Base-by-base conservation (phyloP, 1,139 yeast genomes). In the Kodamaea fungicola region DNA sequence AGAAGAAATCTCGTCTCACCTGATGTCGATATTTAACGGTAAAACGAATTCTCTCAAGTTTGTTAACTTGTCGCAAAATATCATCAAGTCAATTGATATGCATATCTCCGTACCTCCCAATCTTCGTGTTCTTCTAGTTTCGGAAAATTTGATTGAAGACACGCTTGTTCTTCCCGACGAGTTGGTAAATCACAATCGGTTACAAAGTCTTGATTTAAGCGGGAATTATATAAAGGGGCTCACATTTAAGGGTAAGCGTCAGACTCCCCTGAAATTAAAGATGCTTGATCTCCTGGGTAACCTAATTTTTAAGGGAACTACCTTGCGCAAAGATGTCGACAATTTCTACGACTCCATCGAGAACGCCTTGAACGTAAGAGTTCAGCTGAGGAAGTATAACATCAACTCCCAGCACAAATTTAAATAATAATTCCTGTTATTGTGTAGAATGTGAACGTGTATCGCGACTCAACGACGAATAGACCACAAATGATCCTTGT, bases 361-460 rank as follows among this genome's bases (percentile, higher is more conserved):
- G 32, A 12, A 16, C 2, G 50, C 54, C 6, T 42, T 63, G n/a
- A 59, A 59, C 0, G 46, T 54, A 7, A 37, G 38, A 26, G 58
- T 56, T 2, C 37, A 34, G 3, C 43, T 49, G 26, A 39, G 54
- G 26, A 59, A 58, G 38, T 57, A 50, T 37, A 59, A 59, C 40
- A 51, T 61, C 7, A 61, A 61, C 42, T 49, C 57, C 31, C 40
- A 53, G 27, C 68, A 62, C 42, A 43, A 29, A 19, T 57, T 60
- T 39, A 29, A 34, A 21, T 39, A 38, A 32, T n/a, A 13, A 30
- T 30, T 22, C 10, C 10, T 12, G 10, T 12, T 12, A 27, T 27
- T 23, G 10, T 12, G 21, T 28, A 8, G 9, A 28, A 30, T 30
- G 16, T 12, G 21, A 21, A 12, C 26, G 26, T 23, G 26, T 23